These are phyloP conservation scores for Coriolopsis trogii DNA, from an alignment of 1,284 basidiomycete species.

Conservation along the genomic window DNA sequence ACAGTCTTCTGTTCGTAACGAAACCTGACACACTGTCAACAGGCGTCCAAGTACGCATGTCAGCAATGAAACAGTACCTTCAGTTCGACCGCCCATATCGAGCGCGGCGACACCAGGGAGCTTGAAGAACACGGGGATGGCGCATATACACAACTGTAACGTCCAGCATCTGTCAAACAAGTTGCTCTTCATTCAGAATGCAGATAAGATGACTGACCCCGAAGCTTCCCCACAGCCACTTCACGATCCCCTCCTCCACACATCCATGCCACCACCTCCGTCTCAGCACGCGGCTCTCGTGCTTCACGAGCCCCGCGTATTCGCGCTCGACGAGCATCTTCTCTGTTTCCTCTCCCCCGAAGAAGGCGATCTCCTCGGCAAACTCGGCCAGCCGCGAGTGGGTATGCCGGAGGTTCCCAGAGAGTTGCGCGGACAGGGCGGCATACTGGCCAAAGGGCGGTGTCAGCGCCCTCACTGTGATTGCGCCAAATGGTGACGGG, in stretches of 20 bases:
- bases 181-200: neutral
- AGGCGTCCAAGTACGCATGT: neutral
- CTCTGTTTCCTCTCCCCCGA: conserved; percentile 90
- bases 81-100: conserved; percentile 85
- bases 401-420: conserved; percentile 87
- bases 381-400: conserved; percentile 95
- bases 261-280: conserved; percentile 91
- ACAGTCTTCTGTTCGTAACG: conserved; percentile 90
- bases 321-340: conserved; percentile 92
- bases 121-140: conserved; percentile 92
- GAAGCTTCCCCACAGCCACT: conserved; percentile 97
- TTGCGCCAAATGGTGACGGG: neutral
- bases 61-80: conserved; percentile 53
- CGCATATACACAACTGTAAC: conserved; percentile 81
- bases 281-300: conserved; percentile 83
- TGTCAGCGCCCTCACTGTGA: conserved; percentile 79
- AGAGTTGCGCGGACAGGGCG: conserved; percentile 82
- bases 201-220: conserved; percentile 55
- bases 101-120: conserved; percentile 70
- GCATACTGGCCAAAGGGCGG: conserved; percentile 96
- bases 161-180: conserved; percentile 7
- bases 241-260: conserved; percentile 94
- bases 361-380: conserved; percentile 93
- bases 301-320: conserved; percentile 87
- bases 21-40: conserved; percentile 59